These are phyloP conservation scores for Curvularia verruculosa DNA, from an alignment of 2,329 filamentous ascomycete species.

Conservation along the genomic window DNA sequence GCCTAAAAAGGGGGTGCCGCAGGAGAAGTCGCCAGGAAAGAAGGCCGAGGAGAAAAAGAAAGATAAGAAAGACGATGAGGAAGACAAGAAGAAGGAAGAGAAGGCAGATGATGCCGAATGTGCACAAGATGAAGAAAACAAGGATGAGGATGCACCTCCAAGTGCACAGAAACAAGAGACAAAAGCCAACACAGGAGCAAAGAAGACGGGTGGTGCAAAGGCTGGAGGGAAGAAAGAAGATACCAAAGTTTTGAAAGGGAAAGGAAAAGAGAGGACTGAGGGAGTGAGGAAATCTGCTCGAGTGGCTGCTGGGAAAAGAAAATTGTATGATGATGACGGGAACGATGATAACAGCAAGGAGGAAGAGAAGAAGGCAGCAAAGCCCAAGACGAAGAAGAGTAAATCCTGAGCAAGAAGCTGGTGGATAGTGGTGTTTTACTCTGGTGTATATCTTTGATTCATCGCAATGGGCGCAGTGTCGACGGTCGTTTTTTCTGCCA, in stretches of 20 bases:
- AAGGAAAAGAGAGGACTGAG: conserved; percentile 26
- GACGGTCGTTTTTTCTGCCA: background rate
- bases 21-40: conserved; percentile 30
- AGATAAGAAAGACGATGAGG: conserved; percentile 17
- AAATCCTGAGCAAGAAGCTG: conserved; percentile 11
- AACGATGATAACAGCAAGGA: conserved; percentile 23
- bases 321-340: conserved; percentile 25
- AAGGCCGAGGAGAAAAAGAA: conserved; percentile 17
- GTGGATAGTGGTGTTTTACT: background rate
- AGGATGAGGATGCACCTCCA: conserved; percentile 19
- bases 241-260: conserved; percentile 5
- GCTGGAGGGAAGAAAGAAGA: conserved; percentile 15
- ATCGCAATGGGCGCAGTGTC: background rate
- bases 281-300: conserved; percentile 28
- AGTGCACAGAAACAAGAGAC: conserved; percentile 33
- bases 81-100: background rate
- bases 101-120: conserved; percentile 13
- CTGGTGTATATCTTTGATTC: background rate
- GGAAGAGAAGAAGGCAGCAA: background rate
- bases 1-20: conserved; percentile 51
- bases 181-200: conserved; percentile 27
- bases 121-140: conserved; percentile 16
- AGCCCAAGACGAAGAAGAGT: conserved; percentile 26
- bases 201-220: conserved; percentile 17
- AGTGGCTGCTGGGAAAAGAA: conserved; percentile 29